Base-by-base conservation (phyloP, 495 filamentous ascomycete genomes). In the Penicillium ochrochloron region DNA sequence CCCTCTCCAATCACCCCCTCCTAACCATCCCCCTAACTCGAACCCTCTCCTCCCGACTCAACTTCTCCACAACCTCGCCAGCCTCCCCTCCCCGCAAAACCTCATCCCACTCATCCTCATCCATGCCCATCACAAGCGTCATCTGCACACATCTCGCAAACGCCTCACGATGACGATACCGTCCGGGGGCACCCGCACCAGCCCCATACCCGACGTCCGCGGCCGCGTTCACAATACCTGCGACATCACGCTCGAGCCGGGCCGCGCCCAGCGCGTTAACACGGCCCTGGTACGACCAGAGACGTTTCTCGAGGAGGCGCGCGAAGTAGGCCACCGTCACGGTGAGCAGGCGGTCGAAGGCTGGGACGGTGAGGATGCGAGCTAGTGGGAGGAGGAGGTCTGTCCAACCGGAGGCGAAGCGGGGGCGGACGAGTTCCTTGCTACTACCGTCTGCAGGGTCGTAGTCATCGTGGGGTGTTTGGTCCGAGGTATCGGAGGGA, bases 21-120 rank as follows among this genome's bases (percentile, higher is more conserved):
- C 72, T 74, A 27, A 91, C 82, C 80, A 91, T 88, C 31, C 77
- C 85, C 64, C 89, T 78, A 19, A 85, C 87, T 60, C 88, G 78
- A 48, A 76, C 75, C 70, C 86, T 81, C 78, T 91, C 89, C 41
- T 89, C 88, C n/a, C 62, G 70, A 70, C 83, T 83, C 59, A 92
- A 68, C 64, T 79, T 84, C 44, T 78, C 78, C 35, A 78, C 78
- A 9, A 80, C 78, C 41, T 77, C 77, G 6, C 71, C 76, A 17
- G 78, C 80, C 58, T 80, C 77, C 2, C 73, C 78, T 46, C 76
- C 74, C n/a, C 61, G 58, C 25, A 80, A 33, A 21, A 91, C 73
- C 75, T 94, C 94, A 55, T 93, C 92, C 92, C 94, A 97, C 76
- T 99, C 96, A 61, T 99, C 95, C 19, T 96, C 93, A 74, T 99